Evolutionary conservation across 73 alveolate species (phyloP), one percentile per base, ranked within the genome.

Genomic region (Symbiodinium pilosum): DNA sequence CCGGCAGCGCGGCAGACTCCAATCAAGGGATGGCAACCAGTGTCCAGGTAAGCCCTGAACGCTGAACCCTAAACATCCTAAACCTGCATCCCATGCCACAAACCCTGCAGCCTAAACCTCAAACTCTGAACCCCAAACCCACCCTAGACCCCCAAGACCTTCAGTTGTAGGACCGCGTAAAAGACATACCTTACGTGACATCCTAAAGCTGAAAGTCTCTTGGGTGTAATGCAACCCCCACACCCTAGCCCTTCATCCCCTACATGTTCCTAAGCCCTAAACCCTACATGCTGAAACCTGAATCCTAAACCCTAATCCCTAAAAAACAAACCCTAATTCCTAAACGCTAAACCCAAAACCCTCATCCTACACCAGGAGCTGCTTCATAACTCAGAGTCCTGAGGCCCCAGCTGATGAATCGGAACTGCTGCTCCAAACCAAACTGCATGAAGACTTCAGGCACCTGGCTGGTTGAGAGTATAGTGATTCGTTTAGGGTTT

Each of bases 381-480:
- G n/a, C n/a, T n/a, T n/a, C n/a, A n/a, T n/a, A n/a, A n/a, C n/a
- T n/a, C n/a, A n/a, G n/a, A n/a, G n/a, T 28, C 40, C 28, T 0
- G 28, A 26, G 97, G 41, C 77, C 81, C 34, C 34, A 36, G 42
- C 98, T 93, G 92, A 93, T 77, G 44, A 93, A 93, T 43, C 98
- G 98, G 81, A 93, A 93, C 98, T 93, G 98, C 98, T 93, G 98
- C 98, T 93, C 98, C 59, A 93, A 38, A 88, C 98, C 98, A 85
- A 93, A 93, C 97, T 91, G 97, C 97, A 91, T 91, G 77, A 91
- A 91, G 81, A 91, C 88, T 24, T 91, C 97, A 4, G 97, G 97
- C 97, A 91, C 97, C 97, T 91, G 85, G 26, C 43, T 21, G 1
- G 47, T 1, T 73, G 7, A 14, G 0, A 7, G n/a, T 12, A 8